A percentile compares a stretch with the other conserved stretches of the same genome.
These are phyloP conservation scores for Elsinoe fawcettii DNA, from an alignment of 2,329 filamentous ascomycete genomes.

Conservation along the genomic window DNA sequence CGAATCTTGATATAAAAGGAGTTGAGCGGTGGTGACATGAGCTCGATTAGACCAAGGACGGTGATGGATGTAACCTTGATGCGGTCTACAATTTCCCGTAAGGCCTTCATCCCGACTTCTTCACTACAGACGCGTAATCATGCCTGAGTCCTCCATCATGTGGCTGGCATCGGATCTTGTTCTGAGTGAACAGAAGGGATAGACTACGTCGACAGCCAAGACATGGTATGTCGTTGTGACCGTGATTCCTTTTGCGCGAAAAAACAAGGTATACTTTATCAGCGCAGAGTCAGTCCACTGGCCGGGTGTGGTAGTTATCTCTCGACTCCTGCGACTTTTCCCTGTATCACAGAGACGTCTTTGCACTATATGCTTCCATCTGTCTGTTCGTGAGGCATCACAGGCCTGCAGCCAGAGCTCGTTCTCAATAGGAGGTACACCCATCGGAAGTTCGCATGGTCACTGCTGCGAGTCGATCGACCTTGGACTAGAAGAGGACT, in stretches of 20 bases:
- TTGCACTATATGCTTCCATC: not conserved
- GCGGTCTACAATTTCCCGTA: not conserved
- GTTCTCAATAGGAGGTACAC: no score
- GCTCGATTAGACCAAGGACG: no score
- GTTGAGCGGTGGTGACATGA: no score
- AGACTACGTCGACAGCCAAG: not conserved
- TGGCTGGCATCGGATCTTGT: not conserved
- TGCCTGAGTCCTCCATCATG: not conserved
- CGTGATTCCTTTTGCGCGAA: not conserved
- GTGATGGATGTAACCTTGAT: not conserved
- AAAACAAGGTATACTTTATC: not conserved
- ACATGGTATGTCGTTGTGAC: not conserved
- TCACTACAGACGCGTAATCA: not conserved
- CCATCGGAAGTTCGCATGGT: no score
- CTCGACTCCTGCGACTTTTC: not conserved
- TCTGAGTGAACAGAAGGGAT: not conserved
- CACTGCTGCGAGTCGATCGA: no score
- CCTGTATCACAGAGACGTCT: not conserved
- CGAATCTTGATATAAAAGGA: no score
- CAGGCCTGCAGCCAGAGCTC: no score
- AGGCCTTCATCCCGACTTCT: not conserved
- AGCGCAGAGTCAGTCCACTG: not conserved
- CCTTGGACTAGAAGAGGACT: no score
- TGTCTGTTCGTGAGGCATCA: no score
- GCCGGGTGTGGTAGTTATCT: not conserved